Conservation (phyloP, 2,329 filamentous ascomycete genomes). For the Aureobasidium namibiae region DNA sequence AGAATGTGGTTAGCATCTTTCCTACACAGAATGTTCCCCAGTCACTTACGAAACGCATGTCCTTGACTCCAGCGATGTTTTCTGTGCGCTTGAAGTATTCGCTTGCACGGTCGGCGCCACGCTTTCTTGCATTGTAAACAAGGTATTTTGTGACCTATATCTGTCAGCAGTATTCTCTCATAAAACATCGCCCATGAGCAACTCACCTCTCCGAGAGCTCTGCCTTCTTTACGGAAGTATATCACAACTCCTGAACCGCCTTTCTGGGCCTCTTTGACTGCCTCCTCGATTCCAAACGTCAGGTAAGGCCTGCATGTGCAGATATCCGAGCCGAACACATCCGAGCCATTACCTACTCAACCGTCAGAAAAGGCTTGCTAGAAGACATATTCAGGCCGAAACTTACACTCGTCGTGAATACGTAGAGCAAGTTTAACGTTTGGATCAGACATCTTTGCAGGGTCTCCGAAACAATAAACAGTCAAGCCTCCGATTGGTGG, state of each 20-base stretch:
- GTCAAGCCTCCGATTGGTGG: constrained; percentile 93
- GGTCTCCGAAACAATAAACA: constrained; percentile 94
- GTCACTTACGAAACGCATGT: constrained; percentile 66
- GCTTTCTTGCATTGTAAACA: constrained; percentile 77
- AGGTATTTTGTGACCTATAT: constrained; percentile 70
- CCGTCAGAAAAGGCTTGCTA: too few species aligned
- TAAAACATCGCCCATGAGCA: too few species aligned
- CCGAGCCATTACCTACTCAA: constrained; percentile 73
- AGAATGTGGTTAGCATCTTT: too few species aligned
- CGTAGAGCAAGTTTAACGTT: constrained; percentile 72
- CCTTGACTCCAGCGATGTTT: constrained; percentile 92
- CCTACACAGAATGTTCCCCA: too few species aligned
- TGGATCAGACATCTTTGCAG: constrained; percentile 85
- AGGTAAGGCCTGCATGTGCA: constrained; percentile 94
- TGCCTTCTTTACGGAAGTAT: constrained; percentile 96
- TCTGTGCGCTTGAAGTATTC: constrained; percentile 98
- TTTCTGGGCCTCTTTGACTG: constrained; percentile 91
- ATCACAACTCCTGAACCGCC: constrained; percentile 93
- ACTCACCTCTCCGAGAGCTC: constrained; percentile 79
- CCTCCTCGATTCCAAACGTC: constrained; percentile 94
- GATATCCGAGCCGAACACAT: constrained; percentile 96
- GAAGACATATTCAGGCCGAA: not conserved
- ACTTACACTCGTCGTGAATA: constrained; percentile 53
- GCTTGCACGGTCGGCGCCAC: constrained; percentile 67
- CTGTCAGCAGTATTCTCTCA: not conserved